Evolutionary conservation across 139 green algal species (phyloP).

Genomic region (Spirogloea muscicola): DNA sequence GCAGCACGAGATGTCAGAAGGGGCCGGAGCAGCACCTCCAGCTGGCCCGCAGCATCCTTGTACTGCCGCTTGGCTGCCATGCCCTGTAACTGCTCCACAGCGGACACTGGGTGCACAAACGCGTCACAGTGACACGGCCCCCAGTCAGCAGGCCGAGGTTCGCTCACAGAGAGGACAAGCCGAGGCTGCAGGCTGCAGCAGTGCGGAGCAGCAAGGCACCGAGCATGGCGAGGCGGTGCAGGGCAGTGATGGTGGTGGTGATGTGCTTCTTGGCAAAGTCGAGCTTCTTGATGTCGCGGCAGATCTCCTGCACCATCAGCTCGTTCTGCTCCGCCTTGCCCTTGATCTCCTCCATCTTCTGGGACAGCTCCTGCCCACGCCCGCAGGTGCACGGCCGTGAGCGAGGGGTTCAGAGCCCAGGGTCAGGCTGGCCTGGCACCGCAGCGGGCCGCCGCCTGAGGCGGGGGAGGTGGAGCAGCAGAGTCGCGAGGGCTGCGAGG

Average conservation of each 20-base stretch:
- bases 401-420: too few relatives aligned
- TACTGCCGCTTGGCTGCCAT: constrained; percentile 68
- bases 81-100: constrained; percentile 53
- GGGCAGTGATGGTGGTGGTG: constrained; percentile 87
- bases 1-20: too few relatives aligned
- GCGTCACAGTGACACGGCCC: too few relatives aligned
- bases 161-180: too few relatives aligned
- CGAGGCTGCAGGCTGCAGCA: too few relatives aligned
- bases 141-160: too few relatives aligned
- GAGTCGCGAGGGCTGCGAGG: not conserved
- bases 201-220: constrained; percentile 39
- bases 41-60: constrained; percentile 78
- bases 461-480: too few relatives aligned
- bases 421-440: too few relatives aligned
- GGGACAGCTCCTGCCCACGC: constrained; percentile 71
- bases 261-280: constrained; percentile 95
- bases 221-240: constrained; percentile 91
- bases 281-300: constrained; percentile 91
- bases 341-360: constrained; percentile 80
- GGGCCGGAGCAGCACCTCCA: constrained; percentile 61
- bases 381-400: too few relatives aligned
- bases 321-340: constrained; percentile 85
- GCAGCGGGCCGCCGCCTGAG: too few relatives aligned
- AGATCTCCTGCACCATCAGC: constrained; percentile 95
- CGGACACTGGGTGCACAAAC: constrained; percentile 50